phyloP scores from a whole-genome alignment of 306 rosid genomes.

The Quercus agrifolia region DNA sequence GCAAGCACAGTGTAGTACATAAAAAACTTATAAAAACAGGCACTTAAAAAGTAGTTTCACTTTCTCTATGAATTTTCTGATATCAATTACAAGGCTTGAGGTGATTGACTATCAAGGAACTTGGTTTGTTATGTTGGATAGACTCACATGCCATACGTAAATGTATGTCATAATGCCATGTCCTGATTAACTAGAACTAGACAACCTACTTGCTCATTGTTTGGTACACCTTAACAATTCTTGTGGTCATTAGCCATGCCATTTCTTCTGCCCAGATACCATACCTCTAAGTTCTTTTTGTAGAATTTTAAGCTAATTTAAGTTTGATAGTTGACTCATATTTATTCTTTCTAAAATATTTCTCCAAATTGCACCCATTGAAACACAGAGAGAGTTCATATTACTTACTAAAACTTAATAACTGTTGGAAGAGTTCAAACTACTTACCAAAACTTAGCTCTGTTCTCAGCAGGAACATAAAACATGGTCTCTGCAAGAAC shows the following conservation, averaged over 20 bases:
- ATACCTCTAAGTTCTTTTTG: no score
- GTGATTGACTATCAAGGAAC: not conserved
- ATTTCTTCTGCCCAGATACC: no score
- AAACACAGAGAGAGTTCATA: not conserved
- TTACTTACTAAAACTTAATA: no score
- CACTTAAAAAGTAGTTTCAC: no score
- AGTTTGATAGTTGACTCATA: no score
- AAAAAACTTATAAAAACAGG: no score
- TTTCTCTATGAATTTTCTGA: not conserved
- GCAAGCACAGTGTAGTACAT: not conserved
- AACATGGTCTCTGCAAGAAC: conserved; percentile 1
- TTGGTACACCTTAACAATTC: no score
- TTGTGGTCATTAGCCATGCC: no score
- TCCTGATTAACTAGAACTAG: not conserved
- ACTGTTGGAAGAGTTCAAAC: not conserved
- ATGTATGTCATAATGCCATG: not conserved
- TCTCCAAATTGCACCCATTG: not conserved
- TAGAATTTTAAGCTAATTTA: no score
- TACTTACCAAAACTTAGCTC: conserved; percentile 7
- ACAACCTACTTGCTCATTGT: no score
- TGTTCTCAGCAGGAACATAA: conserved; percentile 6
- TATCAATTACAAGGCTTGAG: not conserved
- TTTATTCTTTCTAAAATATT: no score
- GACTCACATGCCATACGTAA: not conserved
- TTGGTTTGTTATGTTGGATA: not conserved